These are phyloP conservation scores for Ophiostoma tasmaniense DNA, from an alignment of 2,329 filamentous ascomycete species.

Conservation along the genomic window DNA sequence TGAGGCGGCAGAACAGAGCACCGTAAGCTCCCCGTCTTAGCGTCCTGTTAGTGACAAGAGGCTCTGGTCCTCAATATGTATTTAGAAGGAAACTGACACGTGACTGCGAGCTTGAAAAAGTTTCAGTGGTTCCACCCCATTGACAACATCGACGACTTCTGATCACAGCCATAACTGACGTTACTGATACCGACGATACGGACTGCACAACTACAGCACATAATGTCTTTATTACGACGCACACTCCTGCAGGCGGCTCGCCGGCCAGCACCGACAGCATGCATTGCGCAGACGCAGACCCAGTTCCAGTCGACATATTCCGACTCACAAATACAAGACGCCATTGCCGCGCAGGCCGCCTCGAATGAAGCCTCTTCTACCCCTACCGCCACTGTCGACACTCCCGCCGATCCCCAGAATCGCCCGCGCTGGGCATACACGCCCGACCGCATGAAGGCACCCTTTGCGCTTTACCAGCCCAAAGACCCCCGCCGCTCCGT, in stretches of 20 bases:
- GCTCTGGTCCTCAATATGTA: not conserved
- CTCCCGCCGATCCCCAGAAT: slow-evolving; percentile 6
- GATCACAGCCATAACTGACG: not conserved
- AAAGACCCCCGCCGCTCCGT: slow-evolving; percentile 43
- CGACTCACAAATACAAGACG: slow-evolving; percentile 8
- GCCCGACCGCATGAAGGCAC: slow-evolving; percentile 60
- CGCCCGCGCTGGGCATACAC: slow-evolving; percentile 63
- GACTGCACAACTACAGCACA: not conserved
- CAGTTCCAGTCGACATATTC: slow-evolving; percentile 3
- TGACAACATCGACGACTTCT: not conserved
- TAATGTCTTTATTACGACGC: slow-evolving; percentile 9
- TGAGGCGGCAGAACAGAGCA: slow-evolving; percentile 14
- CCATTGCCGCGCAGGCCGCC: not conserved
- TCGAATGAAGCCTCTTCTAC: not conserved
- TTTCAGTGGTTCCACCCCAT: not conserved
- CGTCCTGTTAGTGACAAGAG: not conserved
- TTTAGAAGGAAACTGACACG: not conserved
- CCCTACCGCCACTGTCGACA: slow-evolving; percentile 7
- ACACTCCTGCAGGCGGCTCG: not conserved
- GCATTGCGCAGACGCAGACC: not conserved
- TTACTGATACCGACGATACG: not conserved
- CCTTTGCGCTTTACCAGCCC: slow-evolving; percentile 53
- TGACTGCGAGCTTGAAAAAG: slow-evolving; percentile 5
- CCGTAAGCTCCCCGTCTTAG: not conserved
- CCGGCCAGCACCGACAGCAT: not conserved